These are phyloP conservation scores for Kregervanrija pseudodelftensis DNA, from an alignment of 805 yeast genomes.

Conservation along the genomic window DNA sequence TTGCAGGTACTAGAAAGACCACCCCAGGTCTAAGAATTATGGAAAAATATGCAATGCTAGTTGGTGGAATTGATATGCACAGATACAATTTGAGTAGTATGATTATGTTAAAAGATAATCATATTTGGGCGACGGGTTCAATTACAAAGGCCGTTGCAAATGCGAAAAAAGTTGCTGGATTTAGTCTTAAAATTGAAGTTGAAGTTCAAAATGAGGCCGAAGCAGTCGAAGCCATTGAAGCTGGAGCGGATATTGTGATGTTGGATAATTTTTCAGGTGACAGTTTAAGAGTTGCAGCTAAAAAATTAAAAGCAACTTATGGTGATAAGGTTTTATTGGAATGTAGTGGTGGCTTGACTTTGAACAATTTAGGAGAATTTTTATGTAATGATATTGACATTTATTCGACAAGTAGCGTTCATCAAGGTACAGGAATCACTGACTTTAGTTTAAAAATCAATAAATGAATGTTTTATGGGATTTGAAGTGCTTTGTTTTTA, in stretches of 20 bases:
- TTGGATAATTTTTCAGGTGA: slow-evolving; percentile 77
- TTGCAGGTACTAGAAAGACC: slow-evolving; percentile 96
- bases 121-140: slow-evolving; percentile 87
- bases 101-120: slow-evolving; percentile 97
- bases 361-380: slow-evolving; percentile 55
- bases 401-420: slow-evolving; percentile 85
- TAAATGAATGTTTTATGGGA: slow-evolving; percentile 6
- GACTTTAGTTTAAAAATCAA: slow-evolving; percentile 78
- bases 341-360: slow-evolving; percentile 86
- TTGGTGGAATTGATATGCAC: slow-evolving; percentile 92
- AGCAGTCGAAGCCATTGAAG: slow-evolving; percentile 86
- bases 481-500: no score
- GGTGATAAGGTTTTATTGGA: slow-evolving; percentile 51
- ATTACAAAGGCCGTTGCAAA: slow-evolving; percentile 73
- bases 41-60: slow-evolving; percentile 91
- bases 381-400: slow-evolving; percentile 78
- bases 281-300: slow-evolving; percentile 59
- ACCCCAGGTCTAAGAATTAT: slow-evolving; percentile 88
- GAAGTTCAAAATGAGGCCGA: slow-evolving; percentile 82
- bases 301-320: slow-evolving; percentile 52
- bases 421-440: slow-evolving; percentile 79
- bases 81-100: slow-evolving; percentile 85
- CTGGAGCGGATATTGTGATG: slow-evolving; percentile 96
- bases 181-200: slow-evolving; percentile 84
- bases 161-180: slow-evolving; percentile 81